Conservation (phyloP, 257 asterid species). For the Voacanga thouarsii region DNA sequence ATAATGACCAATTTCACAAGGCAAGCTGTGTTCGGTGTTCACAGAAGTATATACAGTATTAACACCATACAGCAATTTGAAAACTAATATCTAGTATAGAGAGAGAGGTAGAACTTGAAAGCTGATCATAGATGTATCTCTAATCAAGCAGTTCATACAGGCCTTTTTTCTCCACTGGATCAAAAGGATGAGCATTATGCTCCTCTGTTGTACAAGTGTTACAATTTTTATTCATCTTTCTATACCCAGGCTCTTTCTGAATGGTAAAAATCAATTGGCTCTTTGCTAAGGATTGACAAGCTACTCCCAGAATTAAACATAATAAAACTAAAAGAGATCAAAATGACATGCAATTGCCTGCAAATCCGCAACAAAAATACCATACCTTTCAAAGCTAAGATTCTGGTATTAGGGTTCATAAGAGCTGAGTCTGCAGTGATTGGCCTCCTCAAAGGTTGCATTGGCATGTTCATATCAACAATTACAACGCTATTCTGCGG, state of each 20-base stretch:
- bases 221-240: background rate
- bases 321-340: background rate
- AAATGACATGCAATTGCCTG: background rate
- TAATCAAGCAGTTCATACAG: background rate
- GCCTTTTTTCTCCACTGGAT: background rate
- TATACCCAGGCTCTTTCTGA: background rate
- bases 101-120: background rate
- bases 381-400: slow-evolving; percentile 91
- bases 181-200: background rate
- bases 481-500: slow-evolving; percentile 97
- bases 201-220: background rate
- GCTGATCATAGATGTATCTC: background rate
- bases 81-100: background rate
- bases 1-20: background rate
- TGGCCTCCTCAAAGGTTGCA: slow-evolving; percentile 94
- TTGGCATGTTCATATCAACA: slow-evolving; percentile 93
- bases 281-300: background rate
- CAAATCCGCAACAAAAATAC: slow-evolving; percentile 1
- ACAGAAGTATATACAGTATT: background rate
- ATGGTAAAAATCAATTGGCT: background rate
- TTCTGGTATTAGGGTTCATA: slow-evolving; percentile 90
- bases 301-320: background rate
- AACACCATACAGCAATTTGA: background rate
- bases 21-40: no score
- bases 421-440: slow-evolving; percentile 98